These are phyloP conservation scores for Dissoconium aciculare DNA, from an alignment of 2,329 filamentous ascomycete species.

Conservation along the genomic window DNA sequence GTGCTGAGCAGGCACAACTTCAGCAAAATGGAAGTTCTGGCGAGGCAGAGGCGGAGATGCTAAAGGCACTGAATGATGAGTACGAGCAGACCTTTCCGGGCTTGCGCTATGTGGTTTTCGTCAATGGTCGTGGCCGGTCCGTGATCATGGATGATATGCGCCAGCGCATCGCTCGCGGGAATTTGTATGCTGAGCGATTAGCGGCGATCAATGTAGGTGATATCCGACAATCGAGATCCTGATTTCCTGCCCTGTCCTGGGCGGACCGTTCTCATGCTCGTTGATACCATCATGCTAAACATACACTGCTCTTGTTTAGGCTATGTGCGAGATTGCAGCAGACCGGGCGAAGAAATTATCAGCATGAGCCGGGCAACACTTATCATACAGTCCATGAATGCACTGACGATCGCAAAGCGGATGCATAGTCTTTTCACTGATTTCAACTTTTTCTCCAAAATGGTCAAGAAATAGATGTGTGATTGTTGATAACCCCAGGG, in stretches of 20 bases:
- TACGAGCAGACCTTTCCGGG: slow-evolving; percentile 75
- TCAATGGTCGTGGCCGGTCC: slow-evolving; percentile 61
- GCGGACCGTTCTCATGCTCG: not conserved
- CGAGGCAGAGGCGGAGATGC: slow-evolving; percentile 40
- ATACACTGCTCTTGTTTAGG: slow-evolving; percentile 35
- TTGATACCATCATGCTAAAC: not conserved
- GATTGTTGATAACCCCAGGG: no score
- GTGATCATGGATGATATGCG: slow-evolving; percentile 75
- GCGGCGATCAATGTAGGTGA: slow-evolving; percentile 64
- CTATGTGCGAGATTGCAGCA: slow-evolving; percentile 82
- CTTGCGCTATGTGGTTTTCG: slow-evolving; percentile 79
- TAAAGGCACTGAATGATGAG: slow-evolving; percentile 53
- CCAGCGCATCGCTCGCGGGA: slow-evolving; percentile 51
- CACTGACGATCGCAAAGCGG: no score
- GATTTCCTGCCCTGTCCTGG: slow-evolving; percentile 2
- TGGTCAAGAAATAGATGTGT: no score
- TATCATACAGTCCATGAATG: no score
- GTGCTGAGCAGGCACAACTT: slow-evolving; percentile 67
- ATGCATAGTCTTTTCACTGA: no score
- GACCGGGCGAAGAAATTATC: slow-evolving; percentile 63
- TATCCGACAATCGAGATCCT: slow-evolving; percentile 14
- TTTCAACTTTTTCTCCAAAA: no score
- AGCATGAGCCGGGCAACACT: no score
- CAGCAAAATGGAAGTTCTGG: no score
- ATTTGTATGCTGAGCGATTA: slow-evolving; percentile 51